phyloP scores from a whole-genome alignment of 179 eudicot species.

The Monotropa hypopitys region DNA sequence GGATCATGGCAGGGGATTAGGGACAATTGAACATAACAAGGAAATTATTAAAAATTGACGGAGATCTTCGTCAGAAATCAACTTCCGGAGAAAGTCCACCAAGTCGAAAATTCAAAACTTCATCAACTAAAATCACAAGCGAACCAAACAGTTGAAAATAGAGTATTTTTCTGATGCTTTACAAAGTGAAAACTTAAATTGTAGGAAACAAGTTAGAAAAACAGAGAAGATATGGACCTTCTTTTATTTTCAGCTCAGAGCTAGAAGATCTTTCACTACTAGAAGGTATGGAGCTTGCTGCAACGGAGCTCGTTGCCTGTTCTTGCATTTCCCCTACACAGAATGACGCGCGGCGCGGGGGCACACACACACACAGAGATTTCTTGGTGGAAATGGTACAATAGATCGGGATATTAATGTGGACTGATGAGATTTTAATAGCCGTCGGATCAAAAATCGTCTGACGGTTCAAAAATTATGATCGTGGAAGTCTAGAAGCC shows the following conservation, averaged over 20 bases:
- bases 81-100: not conserved
- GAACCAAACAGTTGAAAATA: not conserved
- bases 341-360: slow-evolving; percentile 4
- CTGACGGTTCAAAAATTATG: slow-evolving; percentile 13
- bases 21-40: not conserved
- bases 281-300: slow-evolving; percentile 57
- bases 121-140: not conserved
- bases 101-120: not conserved
- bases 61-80: not conserved
- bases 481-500: slow-evolving; percentile 47
- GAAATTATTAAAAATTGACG: not conserved
- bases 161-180: too few species aligned
- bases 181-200: not conserved
- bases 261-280: slow-evolving; percentile 87
- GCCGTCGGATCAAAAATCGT: slow-evolving; percentile 32
- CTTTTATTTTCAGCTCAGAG: slow-evolving; percentile 49
- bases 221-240: slow-evolving; percentile 26
- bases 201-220: not conserved
- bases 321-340: slow-evolving; percentile 39
- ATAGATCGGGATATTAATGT: slow-evolving; percentile 25
- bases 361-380: slow-evolving; percentile 13
- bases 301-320: slow-evolving; percentile 49
- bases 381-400: not conserved
- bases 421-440: not conserved
- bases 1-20: not conserved